A percentile compares a stretch with the other conserved stretches of the same genome.
These are phyloP conservation scores for Bipolaris zeicola DNA, from an alignment of 2,329 filamentous ascomycete species.

Conservation along the genomic window DNA sequence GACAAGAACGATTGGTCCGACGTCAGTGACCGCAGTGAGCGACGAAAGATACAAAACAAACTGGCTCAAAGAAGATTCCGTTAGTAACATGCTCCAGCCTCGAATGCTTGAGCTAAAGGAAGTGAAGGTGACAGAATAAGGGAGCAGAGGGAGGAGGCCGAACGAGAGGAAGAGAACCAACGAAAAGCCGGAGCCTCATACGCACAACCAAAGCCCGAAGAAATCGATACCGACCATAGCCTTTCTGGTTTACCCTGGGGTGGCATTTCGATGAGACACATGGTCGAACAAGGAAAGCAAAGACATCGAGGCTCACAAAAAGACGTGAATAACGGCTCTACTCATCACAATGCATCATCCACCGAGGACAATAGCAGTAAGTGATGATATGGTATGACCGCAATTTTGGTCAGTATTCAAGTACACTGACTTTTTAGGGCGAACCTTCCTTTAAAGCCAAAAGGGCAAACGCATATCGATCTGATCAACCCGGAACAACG, in stretches of 20 bases:
- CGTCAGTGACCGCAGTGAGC: conserved; percentile 71
- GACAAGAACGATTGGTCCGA: conserved; percentile 69
- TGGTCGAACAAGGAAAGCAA: conserved; percentile 53
- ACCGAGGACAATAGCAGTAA: conserved; percentile 30
- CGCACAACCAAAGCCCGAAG: conserved; percentile 62
- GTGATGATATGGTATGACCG: conserved; percentile 45
- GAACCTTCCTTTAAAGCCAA: conserved; percentile 30
- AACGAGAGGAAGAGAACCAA: conserved; percentile 68
- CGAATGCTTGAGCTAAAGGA: not conserved
- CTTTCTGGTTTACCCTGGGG: conserved; percentile 71
- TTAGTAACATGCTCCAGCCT: conserved; percentile 56
- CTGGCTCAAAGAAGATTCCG: conserved; percentile 78
- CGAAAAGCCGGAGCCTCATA: conserved; percentile 69
- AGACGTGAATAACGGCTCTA: conserved; percentile 49
- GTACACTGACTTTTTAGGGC: conserved; percentile 40
- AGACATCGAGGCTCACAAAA: conserved; percentile 53
- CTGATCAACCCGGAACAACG: not conserved
- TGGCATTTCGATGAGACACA: conserved; percentile 65
- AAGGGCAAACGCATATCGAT: not conserved
- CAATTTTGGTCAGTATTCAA: conserved; percentile 22
- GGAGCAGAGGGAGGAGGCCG: conserved; percentile 68
- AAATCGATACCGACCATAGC: conserved; percentile 59
- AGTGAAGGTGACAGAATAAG: conserved; percentile 69
- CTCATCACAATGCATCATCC: conserved; percentile 45
- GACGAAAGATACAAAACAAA: conserved; percentile 76